Percentiles rank a stretch among this genome's conserved stretches.
Evolutionary conservation across 179 eudicot genomes (phyloP).

Genomic region (Amaranthus tricolor): DNA sequence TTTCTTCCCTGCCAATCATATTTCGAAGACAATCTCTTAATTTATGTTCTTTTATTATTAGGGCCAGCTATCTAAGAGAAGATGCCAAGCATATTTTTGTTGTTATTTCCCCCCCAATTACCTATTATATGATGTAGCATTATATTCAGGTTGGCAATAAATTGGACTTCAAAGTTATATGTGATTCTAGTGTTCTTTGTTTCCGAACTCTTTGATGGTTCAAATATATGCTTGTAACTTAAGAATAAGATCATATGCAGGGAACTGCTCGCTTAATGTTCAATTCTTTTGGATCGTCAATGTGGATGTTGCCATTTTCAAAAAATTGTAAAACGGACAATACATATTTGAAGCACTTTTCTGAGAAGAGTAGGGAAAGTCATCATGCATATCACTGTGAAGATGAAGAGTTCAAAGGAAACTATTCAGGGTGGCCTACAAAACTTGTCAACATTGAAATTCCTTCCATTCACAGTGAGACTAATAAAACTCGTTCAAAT

Average conservation of each 20-base stretch:
- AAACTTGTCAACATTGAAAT: constrained; percentile 81
- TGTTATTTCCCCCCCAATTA: no score
- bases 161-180: neutral
- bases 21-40: no score
- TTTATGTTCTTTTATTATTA: no score
- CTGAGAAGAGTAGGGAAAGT: constrained; percentile 42
- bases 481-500: constrained; percentile 2
- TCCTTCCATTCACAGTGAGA: constrained; percentile 63
- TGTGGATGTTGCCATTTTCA: constrained; percentile 96
- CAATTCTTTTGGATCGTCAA: constrained; percentile 91
- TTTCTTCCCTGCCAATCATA: no score
- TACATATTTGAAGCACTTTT: constrained; percentile 63
- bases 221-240: constrained; percentile 12
- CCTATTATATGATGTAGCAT: neutral
- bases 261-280: constrained; percentile 96
- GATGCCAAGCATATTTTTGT: no score
- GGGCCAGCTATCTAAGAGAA: no score
- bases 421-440: constrained; percentile 96
- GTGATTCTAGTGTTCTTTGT: neutral
- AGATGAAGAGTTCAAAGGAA: constrained; percentile 51
- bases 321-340: constrained; percentile 68
- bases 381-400: constrained; percentile 66
- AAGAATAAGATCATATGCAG: constrained; percentile 46
- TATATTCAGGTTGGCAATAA: neutral
- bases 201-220: constrained; percentile 9